These are phyloP conservation scores for Mortierella sp. DNA, from an alignment of 371 early-diverging fungal species.

Conservation along the genomic window DNA sequence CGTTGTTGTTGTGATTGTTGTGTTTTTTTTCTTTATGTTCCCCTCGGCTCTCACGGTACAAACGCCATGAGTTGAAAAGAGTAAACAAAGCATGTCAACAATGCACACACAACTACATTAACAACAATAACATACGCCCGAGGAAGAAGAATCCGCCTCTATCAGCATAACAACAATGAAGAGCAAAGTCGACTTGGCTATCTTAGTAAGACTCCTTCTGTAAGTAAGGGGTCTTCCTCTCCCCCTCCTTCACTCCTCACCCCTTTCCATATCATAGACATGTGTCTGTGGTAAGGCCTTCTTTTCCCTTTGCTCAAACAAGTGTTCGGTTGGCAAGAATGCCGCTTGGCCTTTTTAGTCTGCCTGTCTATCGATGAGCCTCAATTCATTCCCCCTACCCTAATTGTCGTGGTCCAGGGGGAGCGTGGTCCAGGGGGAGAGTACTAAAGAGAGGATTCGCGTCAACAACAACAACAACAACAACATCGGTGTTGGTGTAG, in stretches of 20 bases:
- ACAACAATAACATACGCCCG: neutral
- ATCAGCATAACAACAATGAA: neutral
- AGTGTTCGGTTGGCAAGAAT: neutral
- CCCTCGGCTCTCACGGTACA: neutral
- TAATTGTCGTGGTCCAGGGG: neutral
- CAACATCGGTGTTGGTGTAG: neutral
- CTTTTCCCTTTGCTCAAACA: neutral
- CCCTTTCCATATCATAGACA: slow-evolving; percentile 5
- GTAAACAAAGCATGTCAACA: neutral
- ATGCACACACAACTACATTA: neutral
- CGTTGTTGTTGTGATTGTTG: neutral
- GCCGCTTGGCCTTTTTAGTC: neutral
- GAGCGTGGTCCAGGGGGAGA: neutral
- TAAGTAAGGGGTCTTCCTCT: neutral
- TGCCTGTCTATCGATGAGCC: neutral
- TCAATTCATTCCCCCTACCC: neutral
- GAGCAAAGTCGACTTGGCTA: neutral
- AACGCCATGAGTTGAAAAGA: neutral
- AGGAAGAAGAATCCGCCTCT: too few species aligned
- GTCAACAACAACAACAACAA: neutral
- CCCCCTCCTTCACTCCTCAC: neutral
- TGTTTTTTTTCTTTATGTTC: neutral
- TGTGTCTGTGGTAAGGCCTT: slow-evolving; percentile 2
- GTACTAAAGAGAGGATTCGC: neutral
- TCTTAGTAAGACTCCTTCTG: neutral